These are phyloP conservation scores for Fusarium xyrophilum DNA, from an alignment of 2,329 filamentous ascomycete genomes.

Conservation along the genomic window DNA sequence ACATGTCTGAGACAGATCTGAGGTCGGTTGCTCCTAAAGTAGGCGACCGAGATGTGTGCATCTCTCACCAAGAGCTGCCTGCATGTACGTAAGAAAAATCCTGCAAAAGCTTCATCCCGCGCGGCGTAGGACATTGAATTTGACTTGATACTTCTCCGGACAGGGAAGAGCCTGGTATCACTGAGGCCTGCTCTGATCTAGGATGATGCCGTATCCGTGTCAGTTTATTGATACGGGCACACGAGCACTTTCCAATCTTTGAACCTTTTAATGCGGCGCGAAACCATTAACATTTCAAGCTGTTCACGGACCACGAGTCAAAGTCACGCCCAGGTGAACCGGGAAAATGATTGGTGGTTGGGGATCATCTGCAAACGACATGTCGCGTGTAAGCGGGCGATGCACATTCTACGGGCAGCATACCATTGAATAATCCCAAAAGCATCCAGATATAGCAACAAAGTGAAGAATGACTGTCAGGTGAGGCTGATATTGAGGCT, in stretches of 20 bases:
- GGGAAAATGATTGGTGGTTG: constrained; percentile 6
- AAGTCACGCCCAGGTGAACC: background rate
- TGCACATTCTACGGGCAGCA: background rate
- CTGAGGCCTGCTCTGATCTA: constrained; percentile 3
- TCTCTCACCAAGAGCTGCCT: constrained; percentile 19
- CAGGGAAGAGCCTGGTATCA: constrained; percentile 1
- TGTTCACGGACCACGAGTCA: constrained; percentile 19
- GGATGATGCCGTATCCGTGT: background rate
- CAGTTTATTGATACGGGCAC: constrained; percentile 15
- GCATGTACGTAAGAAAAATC: constrained; percentile 2
- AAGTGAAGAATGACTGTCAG: background rate
- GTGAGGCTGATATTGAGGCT: constrained; percentile 24
- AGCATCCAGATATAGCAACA: constrained; percentile 22
- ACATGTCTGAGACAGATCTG: constrained; percentile 12
- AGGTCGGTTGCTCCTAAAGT: constrained; percentile 12
- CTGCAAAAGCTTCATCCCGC: constrained; percentile 10
- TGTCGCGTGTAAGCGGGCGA: constrained; percentile 25
- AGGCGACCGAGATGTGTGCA: constrained; percentile 21
- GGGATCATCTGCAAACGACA: constrained; percentile 1
- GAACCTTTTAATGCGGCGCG: constrained; percentile 7
- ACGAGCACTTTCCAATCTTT: constrained; percentile 30
- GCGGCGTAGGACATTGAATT: background rate
- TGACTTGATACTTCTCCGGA: background rate
- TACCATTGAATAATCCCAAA: background rate
- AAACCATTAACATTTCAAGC: constrained; percentile 15